phyloP scores from a whole-genome alignment of 2,329 filamentous ascomycete genomes.

The Fusarium pseudoanthophilum region DNA sequence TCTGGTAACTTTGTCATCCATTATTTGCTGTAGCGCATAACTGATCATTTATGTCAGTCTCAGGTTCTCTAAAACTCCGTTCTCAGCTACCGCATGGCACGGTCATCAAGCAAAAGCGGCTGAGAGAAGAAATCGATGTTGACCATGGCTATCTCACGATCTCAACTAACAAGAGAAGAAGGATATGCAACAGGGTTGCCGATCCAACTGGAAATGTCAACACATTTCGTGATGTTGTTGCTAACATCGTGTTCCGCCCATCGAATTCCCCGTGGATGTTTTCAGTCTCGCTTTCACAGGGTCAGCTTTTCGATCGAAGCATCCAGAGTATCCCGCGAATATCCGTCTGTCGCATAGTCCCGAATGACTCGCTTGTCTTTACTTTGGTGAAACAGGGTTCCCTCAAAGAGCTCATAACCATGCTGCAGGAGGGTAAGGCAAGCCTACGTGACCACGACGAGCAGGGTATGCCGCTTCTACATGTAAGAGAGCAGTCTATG shows the following conservation, averaged over 20 bases:
- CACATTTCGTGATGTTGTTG: conserved; percentile 2
- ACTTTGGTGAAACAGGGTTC: neutral
- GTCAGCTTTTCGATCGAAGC: conserved; percentile 25
- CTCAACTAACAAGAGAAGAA: conserved; percentile 18
- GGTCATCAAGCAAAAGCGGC: conserved; percentile 25
- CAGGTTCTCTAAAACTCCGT: neutral
- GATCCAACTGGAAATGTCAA: neutral
- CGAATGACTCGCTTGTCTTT: conserved; percentile 6
- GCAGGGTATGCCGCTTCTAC: conserved; percentile 18
- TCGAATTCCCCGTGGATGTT: neutral
- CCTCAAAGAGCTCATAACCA: neutral
- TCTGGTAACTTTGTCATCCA: neutral
- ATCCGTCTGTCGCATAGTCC: conserved; percentile 17
- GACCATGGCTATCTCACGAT: conserved; percentile 9
- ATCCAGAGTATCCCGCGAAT: conserved; percentile 29
- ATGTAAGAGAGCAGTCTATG: neutral
- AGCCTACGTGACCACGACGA: conserved; percentile 27
- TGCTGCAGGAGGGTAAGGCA: conserved; percentile 11
- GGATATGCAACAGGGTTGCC: neutral
- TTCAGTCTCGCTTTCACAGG: conserved; percentile 19
- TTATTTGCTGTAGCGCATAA: neutral
- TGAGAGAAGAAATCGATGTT: conserved; percentile 19
- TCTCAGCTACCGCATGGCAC: neutral
- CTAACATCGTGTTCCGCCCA: conserved; percentile 22
- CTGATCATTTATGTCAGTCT: neutral